A percentile compares a stretch with the other conserved stretches of the same genome.
phyloP scores from a whole-genome alignment of 805 yeast species.

The Deakozyma indianensis region DNA sequence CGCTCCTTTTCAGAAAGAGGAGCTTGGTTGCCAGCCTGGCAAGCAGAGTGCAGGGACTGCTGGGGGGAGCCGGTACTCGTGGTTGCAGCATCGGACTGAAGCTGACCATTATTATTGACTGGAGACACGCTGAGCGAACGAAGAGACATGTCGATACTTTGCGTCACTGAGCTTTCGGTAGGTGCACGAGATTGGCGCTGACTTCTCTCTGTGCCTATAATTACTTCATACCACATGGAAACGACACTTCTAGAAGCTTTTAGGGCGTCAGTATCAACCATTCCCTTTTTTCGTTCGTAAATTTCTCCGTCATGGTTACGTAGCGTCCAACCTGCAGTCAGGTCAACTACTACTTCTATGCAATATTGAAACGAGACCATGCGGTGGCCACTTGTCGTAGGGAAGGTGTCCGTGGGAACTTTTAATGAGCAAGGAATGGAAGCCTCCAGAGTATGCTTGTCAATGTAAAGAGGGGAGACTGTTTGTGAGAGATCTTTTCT shows the following conservation, averaged over 20 bases:
- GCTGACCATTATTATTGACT: constrained; percentile 13
- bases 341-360: constrained; percentile 68
- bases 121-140: not conserved
- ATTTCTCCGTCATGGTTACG: constrained; percentile 12
- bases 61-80: not conserved
- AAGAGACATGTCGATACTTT: constrained; percentile 1
- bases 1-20: constrained; percentile 40
- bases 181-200: not conserved
- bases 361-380: constrained; percentile 73
- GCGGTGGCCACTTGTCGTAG: constrained; percentile 61
- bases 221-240: constrained; percentile 65
- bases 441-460: constrained; percentile 43
- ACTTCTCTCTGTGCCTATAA: constrained; percentile 61
- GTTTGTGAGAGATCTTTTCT: constrained; percentile 74
- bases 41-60: not conserved
- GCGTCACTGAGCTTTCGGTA: not conserved
- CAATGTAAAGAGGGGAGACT: constrained; percentile 64
- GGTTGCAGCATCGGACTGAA: constrained; percentile 6
- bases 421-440: constrained; percentile 48
- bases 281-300: constrained; percentile 21
- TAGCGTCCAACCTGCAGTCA: constrained; percentile 43
- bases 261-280: constrained; percentile 62
- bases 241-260: constrained; percentile 66
- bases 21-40: not conserved
- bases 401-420: constrained; percentile 76